Base-by-base conservation (phyloP, 1,139 yeast genomes). In the Kurtzmaniella quercitrusa region DNA sequence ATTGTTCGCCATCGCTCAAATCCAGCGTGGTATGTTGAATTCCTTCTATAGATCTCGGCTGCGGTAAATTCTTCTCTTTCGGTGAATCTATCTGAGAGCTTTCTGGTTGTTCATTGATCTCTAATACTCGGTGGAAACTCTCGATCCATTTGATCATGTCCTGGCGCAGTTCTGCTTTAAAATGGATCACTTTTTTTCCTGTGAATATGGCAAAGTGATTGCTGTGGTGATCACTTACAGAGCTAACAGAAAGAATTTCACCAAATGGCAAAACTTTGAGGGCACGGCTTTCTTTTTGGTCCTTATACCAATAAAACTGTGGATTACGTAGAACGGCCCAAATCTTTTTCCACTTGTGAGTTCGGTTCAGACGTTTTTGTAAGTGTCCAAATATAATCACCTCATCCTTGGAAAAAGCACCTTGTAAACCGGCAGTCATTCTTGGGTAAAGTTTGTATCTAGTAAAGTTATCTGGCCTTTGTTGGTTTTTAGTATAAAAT, bases 311-410 rank as follows among this genome's bases (percentile, higher is more conserved):
- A 14, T 81, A 67, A 33, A 81, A 61, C 52, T 78, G 85, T 40
- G 72, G 66, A 16, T 65, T 64, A 33, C 87, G 61, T n/a, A 81
- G 61, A 2, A 79, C 83, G 48, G 78, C 76, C 87, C 87, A 81
- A 33, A 68, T 60, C 45, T 66, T 63, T 50, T 68, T 71, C 83
- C 83, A 78, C 39, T 54, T 60, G 41, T 57, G 60, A 7, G 65
- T 58, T 39, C 48, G 55, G 22, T 51, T 50, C 15, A 59, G 53
- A 32, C 61, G 50, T 41, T 63, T 63, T 34, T 47, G 45, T 14
- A 63, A 44, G 33, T 54, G 50, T 1, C 58, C 51, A 2, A 53
- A 47, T 2, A 7, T 19, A 11, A 34, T 19, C 6, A 34, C 12
- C 20, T 22, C 33, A 12, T 26, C 42, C 32, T 17, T 33, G 3